phyloP scores from a whole-genome alignment of 106 monocot species.

The Chionographis japonica region DNA sequence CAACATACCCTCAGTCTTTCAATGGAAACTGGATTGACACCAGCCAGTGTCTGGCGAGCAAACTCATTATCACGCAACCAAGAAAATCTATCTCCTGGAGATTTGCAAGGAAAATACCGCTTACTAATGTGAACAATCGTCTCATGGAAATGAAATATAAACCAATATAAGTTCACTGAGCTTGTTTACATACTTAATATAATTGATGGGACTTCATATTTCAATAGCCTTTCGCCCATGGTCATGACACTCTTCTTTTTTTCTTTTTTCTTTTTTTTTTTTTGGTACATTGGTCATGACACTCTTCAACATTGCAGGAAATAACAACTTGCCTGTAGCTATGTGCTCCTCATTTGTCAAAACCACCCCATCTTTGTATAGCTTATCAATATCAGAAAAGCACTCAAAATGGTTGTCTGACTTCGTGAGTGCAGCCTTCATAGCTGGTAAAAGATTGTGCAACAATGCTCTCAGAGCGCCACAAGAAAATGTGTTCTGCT shows the following conservation, averaged over 20 bases:
- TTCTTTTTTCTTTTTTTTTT: no score
- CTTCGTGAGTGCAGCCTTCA: constrained; percentile 31
- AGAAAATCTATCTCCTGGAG: constrained; percentile 62
- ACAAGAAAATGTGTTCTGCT: constrained; percentile 47
- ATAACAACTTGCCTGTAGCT: not conserved
- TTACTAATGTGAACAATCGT: no score
- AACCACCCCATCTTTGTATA: constrained; percentile 49
- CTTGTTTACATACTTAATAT: constrained; percentile 39
- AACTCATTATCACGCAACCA: constrained; percentile 80
- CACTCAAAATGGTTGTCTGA: constrained; percentile 48
- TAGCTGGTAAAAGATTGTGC: constrained; percentile 52
- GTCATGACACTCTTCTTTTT: no score
- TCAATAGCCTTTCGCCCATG: constrained; percentile 36
- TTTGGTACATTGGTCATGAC: no score
- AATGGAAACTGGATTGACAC: constrained; percentile 64
- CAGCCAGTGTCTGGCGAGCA: constrained; percentile 65
- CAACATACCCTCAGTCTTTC: constrained; percentile 56
- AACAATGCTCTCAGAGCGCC: constrained; percentile 44
- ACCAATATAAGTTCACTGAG: no score
- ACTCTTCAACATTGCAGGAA: constrained; percentile 18
- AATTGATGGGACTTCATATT: constrained; percentile 55
- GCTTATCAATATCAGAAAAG: constrained; percentile 59
- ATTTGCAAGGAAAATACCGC: no score
- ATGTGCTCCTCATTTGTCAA: constrained; percentile 18
- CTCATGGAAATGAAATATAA: no score